Base-by-base conservation (phyloP, 2,329 filamentous ascomycete genomes). In the Alternaria brassicae region DNA sequence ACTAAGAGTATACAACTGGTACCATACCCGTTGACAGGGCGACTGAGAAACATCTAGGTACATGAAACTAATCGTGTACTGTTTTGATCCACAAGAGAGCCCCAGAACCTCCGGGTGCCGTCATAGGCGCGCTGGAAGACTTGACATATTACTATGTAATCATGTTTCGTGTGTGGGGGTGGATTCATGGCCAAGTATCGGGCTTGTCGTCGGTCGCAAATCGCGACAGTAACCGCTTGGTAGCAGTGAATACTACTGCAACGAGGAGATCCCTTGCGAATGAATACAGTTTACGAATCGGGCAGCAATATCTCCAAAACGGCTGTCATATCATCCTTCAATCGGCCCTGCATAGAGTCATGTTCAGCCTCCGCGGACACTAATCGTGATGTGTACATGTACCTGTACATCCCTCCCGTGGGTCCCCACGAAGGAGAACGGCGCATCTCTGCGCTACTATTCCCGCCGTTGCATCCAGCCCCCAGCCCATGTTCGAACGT, bases 321-420 rank as follows among this genome's bases (percentile, higher is more conserved):
- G 44, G 44, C 44, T 48, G 44, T 48, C 44, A 48, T 34, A 34
- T 48, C 19, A 15, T 23, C 21, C 28, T 32, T 48, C 17, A 48
- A 48, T 48, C 44, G 44, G 30, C 28, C 44, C 44, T 48, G 44
- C 44, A 48, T 34, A 3, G 30, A 34, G 44, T 34, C 28, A 34
- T 34, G 44, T 36, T 48, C 44, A 48, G 44, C 44, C 44, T 48
- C 44, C 44, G 19, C 44, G 44, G 44, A 48, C 44, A 48, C 44
- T 48, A 48, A 48, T 48, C 44, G 44, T 48, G 28, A 48, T 48
- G 19, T 41, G 48, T 41, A 51, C 37, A 27, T 41, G 34, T 51
- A 51, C 48, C 48, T 51, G 32, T 51, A 39, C 48, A 51, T 51
- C 37, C 34, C 15, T 51, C 17, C 2, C 25, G 41, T 45, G 41